phyloP scores from a whole-genome alignment of 2,329 filamentous ascomycete genomes.

The Tothia fuscella region DNA sequence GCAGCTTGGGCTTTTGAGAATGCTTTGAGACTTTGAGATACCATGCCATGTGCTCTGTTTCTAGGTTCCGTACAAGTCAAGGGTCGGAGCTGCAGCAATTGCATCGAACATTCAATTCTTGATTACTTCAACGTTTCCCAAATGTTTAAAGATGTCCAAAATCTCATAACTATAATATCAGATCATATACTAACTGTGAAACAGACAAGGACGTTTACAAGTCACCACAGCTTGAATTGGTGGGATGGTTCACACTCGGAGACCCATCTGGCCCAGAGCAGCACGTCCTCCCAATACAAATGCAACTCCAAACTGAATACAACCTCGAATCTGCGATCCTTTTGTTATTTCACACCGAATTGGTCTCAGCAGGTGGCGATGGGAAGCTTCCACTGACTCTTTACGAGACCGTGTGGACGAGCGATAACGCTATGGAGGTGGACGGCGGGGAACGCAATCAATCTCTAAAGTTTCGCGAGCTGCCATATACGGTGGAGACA shows the following conservation, averaged over 20 bases:
- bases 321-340: constrained; percentile 75
- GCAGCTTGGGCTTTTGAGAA: no score
- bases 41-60: no score
- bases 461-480: constrained; percentile 62
- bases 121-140: no score
- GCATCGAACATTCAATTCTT: no score
- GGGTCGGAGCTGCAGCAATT: no score
- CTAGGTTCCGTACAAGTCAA: no score
- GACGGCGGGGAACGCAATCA: constrained; percentile 43
- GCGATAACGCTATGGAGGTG: constrained; percentile 37
- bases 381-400: constrained; percentile 82
- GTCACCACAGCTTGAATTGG: constrained; percentile 62
- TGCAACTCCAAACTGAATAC: constrained; percentile 58
- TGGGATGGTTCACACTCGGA: constrained; percentile 84
- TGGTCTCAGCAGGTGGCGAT: constrained; percentile 45
- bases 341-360: constrained; percentile 69
- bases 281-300: constrained; percentile 60
- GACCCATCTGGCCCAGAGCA: constrained; percentile 58
- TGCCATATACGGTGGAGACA: constrained; percentile 82
- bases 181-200: constrained; percentile 8
- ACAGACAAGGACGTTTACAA: constrained; percentile 83
- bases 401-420: constrained; percentile 60
- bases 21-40: no score
- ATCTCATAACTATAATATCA: not conserved
- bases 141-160: not conserved